Evolutionary conservation across 306 rosid genomes (phyloP).

Genomic region (Vicia villosa): DNA sequence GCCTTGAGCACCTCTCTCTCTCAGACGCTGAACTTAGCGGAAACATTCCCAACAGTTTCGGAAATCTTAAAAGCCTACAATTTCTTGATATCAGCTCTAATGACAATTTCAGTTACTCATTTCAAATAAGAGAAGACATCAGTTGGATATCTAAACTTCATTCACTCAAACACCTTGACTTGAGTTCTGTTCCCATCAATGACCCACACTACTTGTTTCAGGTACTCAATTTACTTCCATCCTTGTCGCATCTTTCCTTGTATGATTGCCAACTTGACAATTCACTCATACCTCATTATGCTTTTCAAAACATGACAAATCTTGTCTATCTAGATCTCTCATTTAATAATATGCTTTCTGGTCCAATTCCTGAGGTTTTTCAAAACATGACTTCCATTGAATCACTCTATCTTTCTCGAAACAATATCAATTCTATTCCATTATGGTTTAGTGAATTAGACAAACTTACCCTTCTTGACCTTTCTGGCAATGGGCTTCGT

Average conservation of each 20-base stretch:
- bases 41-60: conserved; percentile 8
- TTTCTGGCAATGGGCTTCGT: neutral
- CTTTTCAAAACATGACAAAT: conserved; percentile 8
- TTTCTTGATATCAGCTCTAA: conserved; percentile 9
- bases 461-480: neutral
- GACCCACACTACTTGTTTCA: conserved; percentile 10
- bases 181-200: neutral
- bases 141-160: conserved; percentile 34
- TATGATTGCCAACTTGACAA: neutral
- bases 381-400: conserved; percentile 29
- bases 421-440: conserved; percentile 18
- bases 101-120: accelerated
- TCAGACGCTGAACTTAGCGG: neutral
- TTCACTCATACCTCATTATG: neutral
- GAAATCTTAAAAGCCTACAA: conserved; percentile 15
- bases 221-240: conserved; percentile 32
- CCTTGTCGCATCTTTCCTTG: neutral
- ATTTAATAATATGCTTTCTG: accelerated
- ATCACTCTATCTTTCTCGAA: neutral
- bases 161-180: conserved; percentile 24
- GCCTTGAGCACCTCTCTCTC: conserved; percentile 6
- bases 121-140: neutral
- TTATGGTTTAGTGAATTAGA: neutral
- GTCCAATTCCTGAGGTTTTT: neutral
- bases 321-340: neutral